A percentile compares a stretch with the other conserved stretches of the same genome.
Conservation (phyloP, 345 rosid species). For the Murraya koenigii region DNA sequence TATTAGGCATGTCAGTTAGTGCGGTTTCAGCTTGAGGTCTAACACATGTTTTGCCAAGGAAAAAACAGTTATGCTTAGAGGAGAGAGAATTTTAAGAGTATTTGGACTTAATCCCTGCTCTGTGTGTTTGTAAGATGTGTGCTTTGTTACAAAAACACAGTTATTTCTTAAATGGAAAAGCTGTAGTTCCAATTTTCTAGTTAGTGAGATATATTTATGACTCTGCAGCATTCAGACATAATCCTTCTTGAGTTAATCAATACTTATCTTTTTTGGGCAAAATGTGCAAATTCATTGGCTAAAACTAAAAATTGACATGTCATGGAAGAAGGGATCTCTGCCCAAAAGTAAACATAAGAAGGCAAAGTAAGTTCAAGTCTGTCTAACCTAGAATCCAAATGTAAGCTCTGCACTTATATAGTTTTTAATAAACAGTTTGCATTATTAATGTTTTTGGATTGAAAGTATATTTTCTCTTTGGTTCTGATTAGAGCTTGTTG, state of each 20-base stretch:
- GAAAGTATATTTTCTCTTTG: neutral
- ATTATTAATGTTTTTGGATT: neutral
- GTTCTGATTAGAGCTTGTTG: neutral
- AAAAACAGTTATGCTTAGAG: neutral
- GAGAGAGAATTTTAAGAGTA: neutral
- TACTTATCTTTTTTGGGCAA: neutral
- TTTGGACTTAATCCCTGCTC: neutral
- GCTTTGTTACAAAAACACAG: neutral
- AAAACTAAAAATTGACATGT: neutral
- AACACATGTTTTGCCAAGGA: neutral
- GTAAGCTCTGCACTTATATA: neutral
- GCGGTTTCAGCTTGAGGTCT: neutral
- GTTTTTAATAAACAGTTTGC: neutral
- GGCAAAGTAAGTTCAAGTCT: neutral
- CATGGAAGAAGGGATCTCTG: neutral
- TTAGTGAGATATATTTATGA: neutral
- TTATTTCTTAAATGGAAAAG: neutral
- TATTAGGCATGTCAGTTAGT: neutral
- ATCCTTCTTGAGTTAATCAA: neutral
- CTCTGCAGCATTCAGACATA: neutral
- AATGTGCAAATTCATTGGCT: neutral
- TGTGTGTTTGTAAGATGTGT: neutral
- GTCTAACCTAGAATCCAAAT: neutral
- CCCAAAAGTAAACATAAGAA: neutral
- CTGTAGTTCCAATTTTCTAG: neutral